Evolutionary conservation across 345 rosid genomes (phyloP).

Genomic region (Noccaea caerulescens): DNA sequence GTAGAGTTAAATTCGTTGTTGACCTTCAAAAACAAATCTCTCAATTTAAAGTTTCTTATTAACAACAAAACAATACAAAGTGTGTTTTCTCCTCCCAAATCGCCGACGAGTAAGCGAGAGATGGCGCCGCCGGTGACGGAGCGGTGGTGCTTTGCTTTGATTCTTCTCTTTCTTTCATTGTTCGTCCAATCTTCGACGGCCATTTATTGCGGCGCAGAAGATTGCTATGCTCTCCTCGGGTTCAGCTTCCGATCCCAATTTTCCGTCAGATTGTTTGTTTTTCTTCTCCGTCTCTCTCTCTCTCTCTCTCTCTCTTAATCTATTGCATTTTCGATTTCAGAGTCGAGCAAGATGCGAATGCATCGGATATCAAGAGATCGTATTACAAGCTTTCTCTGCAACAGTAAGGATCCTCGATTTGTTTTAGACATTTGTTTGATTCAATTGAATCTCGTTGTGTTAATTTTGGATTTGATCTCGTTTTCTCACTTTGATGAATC

Average conservation of each 20-base stretch:
- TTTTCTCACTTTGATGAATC: not conserved
- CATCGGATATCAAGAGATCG: constrained; percentile 94
- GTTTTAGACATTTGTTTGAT: not conserved
- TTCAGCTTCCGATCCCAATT: constrained; percentile 44
- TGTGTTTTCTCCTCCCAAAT: not conserved
- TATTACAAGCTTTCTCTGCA: constrained; percentile 90
- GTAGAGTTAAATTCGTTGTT: constrained; percentile 15
- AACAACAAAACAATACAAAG: constrained; percentile 8
- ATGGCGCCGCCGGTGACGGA: constrained; percentile 66
- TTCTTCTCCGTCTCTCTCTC: not conserved
- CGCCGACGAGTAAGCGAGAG: constrained; percentile 37
- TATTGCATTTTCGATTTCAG: constrained; percentile 45
- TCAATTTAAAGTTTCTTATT: constrained; percentile 4
- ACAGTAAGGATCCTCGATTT: constrained; percentile 58
- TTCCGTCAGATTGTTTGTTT: not conserved
- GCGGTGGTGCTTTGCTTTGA: constrained; percentile 54
- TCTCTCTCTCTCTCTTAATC: constrained; percentile 5
- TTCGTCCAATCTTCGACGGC: constrained; percentile 60
- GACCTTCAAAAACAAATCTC: constrained; percentile 8
- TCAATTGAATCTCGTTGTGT: not conserved
- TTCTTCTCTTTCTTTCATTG: constrained; percentile 47
- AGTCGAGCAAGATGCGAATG: constrained; percentile 83
- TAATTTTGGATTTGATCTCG: not conserved
- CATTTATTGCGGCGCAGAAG: constrained; percentile 96
- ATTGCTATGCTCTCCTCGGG: constrained; percentile 95